Evolutionary conservation across 768 basidiomycete species (phyloP).

Genomic region (Kwoniella sp.): DNA sequence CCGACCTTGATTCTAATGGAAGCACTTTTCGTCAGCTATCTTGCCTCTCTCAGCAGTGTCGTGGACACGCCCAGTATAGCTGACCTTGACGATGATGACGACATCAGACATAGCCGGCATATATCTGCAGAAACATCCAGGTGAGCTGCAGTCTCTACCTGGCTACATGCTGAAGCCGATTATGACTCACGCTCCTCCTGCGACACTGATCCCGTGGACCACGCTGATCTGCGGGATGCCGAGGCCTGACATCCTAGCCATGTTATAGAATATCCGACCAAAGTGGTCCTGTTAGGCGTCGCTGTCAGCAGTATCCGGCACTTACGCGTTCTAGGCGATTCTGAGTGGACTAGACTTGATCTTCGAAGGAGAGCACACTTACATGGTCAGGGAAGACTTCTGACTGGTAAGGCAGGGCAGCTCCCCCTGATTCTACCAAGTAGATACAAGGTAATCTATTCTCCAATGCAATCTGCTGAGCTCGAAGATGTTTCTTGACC

Average conservation of each 20-base stretch:
- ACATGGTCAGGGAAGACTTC: conserved; percentile 84
- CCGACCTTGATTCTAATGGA: conserved; percentile 73
- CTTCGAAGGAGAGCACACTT: conserved; percentile 11
- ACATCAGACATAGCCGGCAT: conserved; percentile 97
- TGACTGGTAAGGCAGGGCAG: conserved; percentile 87
- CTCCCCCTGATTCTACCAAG: conserved; percentile 91
- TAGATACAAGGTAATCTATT: conserved; percentile 89
- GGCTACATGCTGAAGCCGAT: no score
- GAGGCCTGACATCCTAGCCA: conserved; percentile 85
- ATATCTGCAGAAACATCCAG: conserved; percentile 26
- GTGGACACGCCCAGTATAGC: no score
- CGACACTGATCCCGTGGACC: conserved; percentile 92
- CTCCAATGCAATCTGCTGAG: conserved; percentile 91
- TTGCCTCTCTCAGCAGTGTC: no score
- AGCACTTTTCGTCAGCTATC: not conserved
- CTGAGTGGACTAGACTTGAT: no score
- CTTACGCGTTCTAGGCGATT: no score
- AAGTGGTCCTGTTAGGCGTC: conserved; percentile 69
- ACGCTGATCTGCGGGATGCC: conserved; percentile 89
- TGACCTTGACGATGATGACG: conserved; percentile 51
- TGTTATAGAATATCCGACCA: conserved; percentile 95
- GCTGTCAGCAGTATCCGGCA: not conserved
- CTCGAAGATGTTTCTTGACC: conserved; percentile 94
- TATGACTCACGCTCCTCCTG: conserved; percentile 82
- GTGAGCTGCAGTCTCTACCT: no score